phyloP scores from a whole-genome alignment of 768 basidiomycete species.

The Xanthoconium stramineum region DNA sequence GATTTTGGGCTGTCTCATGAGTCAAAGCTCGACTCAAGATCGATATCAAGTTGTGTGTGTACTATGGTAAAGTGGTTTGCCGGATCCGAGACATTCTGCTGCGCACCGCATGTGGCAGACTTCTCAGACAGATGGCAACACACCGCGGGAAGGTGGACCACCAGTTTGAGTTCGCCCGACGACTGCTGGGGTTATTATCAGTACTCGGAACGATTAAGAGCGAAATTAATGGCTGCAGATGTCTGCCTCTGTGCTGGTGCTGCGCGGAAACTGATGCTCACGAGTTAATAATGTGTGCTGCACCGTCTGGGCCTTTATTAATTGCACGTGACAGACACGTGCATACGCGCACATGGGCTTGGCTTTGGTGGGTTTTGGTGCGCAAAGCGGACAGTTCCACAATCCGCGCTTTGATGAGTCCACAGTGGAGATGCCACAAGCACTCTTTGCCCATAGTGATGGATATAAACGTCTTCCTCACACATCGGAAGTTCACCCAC shows the following conservation, averaged over 20 bases:
- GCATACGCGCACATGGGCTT: background rate
- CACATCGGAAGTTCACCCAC: background rate
- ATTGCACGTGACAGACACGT: slow-evolving; percentile 16
- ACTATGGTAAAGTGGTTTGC: background rate
- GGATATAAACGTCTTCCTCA: slow-evolving; percentile 3
- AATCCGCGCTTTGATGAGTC: slow-evolving; percentile 9
- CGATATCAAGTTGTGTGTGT: background rate
- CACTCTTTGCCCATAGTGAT: slow-evolving; percentile 1
- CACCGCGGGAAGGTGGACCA: too few relatives aligned
- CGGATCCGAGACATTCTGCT: background rate
- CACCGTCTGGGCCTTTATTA: background rate
- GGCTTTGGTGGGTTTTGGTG: slow-evolving; percentile 1
- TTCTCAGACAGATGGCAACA: background rate
- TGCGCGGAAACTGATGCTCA: background rate
- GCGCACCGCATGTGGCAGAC: background rate
- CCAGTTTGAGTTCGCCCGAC: too few relatives aligned
- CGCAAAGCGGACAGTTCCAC: background rate
- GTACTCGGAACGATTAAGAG: too few relatives aligned
- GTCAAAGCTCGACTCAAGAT: too few relatives aligned
- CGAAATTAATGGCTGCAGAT: background rate
- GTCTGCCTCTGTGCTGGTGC: background rate
- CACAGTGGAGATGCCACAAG: slow-evolving; percentile 3
- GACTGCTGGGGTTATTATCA: too few relatives aligned
- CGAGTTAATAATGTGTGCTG: background rate
- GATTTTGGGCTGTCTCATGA: too few relatives aligned